Conservation (phyloP, 2,329 filamentous ascomycete genomes). For the Neopestalotiopsis sp. region DNA sequence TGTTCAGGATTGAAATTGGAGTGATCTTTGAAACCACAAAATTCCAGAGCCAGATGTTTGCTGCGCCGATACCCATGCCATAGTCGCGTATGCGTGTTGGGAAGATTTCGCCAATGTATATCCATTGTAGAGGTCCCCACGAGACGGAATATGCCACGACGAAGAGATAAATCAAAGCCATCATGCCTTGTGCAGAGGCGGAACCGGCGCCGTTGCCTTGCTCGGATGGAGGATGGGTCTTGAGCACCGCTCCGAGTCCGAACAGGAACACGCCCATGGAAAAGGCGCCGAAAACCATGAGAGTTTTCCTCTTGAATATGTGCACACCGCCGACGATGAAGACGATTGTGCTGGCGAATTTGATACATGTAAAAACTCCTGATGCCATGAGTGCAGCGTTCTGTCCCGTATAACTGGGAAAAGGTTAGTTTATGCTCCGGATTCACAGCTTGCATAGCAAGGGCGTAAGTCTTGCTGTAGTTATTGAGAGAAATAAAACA, state of each 20-base stretch:
- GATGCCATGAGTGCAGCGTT: slow-evolving; percentile 11
- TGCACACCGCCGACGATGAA: slow-evolving; percentile 12
- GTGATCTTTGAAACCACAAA: slow-evolving; percentile 38
- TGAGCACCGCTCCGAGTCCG: slow-evolving; percentile 48
- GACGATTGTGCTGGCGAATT: slow-evolving; percentile 7
- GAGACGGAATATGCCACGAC: slow-evolving; percentile 56
- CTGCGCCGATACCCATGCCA: slow-evolving; percentile 49
- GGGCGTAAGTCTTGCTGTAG: neutral
- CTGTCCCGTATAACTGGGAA: slow-evolving; percentile 2
- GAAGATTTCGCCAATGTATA: slow-evolving; percentile 42
- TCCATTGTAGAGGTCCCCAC: slow-evolving; percentile 57
- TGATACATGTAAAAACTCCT: slow-evolving; percentile 11
- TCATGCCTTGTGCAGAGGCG: slow-evolving; percentile 51
- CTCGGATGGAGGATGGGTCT: slow-evolving; percentile 38
- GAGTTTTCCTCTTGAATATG: slow-evolving; percentile 8
- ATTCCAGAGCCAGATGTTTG: slow-evolving; percentile 54
- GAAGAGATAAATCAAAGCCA: slow-evolving; percentile 60
- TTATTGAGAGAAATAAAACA: neutral
- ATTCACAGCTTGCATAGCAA: neutral
- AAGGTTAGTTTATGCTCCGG: neutral
- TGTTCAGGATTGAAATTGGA: slow-evolving; percentile 4
- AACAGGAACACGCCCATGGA: slow-evolving; percentile 25
- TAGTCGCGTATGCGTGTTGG: slow-evolving; percentile 52
- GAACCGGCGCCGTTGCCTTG: slow-evolving; percentile 35
- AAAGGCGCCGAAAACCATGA: slow-evolving; percentile 2